These are phyloP conservation scores for Lactifluus pinguis DNA, from an alignment of 768 basidiomycete species.

Conservation along the genomic window DNA sequence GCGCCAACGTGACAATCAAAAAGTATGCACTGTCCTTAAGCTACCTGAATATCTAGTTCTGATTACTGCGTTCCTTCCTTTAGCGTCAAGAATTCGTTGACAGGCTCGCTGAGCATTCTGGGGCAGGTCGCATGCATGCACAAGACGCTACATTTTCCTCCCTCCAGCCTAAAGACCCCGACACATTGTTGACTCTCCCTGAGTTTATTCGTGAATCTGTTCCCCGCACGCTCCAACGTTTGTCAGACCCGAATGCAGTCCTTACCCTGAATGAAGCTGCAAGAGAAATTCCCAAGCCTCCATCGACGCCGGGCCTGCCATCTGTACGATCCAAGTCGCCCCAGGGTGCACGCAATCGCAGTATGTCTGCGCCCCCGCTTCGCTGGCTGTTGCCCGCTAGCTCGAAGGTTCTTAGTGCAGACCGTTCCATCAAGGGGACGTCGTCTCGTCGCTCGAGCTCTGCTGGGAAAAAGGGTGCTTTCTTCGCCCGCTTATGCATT, in stretches of 20 bases:
- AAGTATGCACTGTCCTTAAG: constrained; percentile 35
- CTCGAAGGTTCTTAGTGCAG: constrained; percentile 19
- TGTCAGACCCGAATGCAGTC: constrained; percentile 8
- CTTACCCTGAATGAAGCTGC: constrained; percentile 34
- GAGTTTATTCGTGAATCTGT: constrained; percentile 28
- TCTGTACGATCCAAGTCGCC: constrained; percentile 27
- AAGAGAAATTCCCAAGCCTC: constrained; percentile 27
- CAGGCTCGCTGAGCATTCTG: constrained; percentile 60
- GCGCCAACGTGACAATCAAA: constrained; percentile 48
- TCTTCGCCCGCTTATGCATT: background rate
- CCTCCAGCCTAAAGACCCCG: constrained; percentile 24
- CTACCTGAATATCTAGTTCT: constrained; percentile 6
- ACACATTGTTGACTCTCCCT: constrained; percentile 46
- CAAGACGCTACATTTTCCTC: constrained; percentile 64
- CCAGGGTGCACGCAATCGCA: constrained; percentile 26
- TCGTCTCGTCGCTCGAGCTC: constrained; percentile 24
- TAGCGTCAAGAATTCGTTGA: constrained; percentile 73
- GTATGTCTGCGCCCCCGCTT: constrained; percentile 30
- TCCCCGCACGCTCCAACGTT: constrained; percentile 9
- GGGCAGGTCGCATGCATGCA: constrained; percentile 60
- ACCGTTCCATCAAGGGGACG: constrained; percentile 13
- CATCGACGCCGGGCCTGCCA: constrained; percentile 25
- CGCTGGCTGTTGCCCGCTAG: constrained; percentile 24
- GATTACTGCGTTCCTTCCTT: background rate
- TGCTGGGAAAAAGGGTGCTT: constrained; percentile 22